These are phyloP conservation scores for Panellus pusillus DNA, from an alignment of 768 basidiomycete genomes.

Conservation along the genomic window DNA sequence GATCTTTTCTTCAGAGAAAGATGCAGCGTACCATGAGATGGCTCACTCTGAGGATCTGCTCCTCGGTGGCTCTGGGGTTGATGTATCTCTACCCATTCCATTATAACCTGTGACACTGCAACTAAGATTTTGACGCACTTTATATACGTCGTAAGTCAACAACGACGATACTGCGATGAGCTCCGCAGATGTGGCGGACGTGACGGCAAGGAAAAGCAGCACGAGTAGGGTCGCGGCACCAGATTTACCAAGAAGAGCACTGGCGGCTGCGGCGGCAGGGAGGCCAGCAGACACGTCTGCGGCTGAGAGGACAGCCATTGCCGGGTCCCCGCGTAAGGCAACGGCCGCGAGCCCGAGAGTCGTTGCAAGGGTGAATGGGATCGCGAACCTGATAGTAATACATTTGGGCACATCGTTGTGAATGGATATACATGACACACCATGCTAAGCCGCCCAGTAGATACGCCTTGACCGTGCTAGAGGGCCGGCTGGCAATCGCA, in stretches of 20 bases:
- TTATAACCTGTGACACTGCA: not conserved
- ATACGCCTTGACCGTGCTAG: slow-evolving; percentile 88
- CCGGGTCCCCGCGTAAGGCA: slow-evolving; percentile 64
- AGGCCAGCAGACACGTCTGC: slow-evolving; percentile 87
- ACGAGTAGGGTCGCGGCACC: slow-evolving; percentile 81
- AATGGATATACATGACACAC: slow-evolving; percentile 36
- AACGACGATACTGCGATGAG: slow-evolving; percentile 87
- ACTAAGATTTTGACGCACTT: slow-evolving; percentile 37
- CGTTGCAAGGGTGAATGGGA: slow-evolving; percentile 85
- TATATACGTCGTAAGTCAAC: slow-evolving; percentile 85
- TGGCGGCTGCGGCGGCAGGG: slow-evolving; percentile 80
- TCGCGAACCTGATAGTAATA: slow-evolving; percentile 72
- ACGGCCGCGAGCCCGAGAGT: slow-evolving; percentile 87
- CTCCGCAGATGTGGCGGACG: slow-evolving; percentile 84
- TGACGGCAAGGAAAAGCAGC: slow-evolving; percentile 85
- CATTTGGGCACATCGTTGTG: not conserved
- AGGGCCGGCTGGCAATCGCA: slow-evolving; percentile 84
- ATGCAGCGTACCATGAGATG: too few species aligned
- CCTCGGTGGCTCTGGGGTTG: slow-evolving; percentile 78
- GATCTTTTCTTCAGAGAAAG: too few species aligned
- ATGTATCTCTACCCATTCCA: slow-evolving; percentile 56
- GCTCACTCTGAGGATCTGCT: slow-evolving; percentile 33
- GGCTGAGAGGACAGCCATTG: slow-evolving; percentile 47
- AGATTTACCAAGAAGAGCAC: slow-evolving; percentile 74
- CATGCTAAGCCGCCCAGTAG: slow-evolving; percentile 87